phyloP scores from a whole-genome alignment of 495 filamentous ascomycete species.

The Letharia columbiana region DNA sequence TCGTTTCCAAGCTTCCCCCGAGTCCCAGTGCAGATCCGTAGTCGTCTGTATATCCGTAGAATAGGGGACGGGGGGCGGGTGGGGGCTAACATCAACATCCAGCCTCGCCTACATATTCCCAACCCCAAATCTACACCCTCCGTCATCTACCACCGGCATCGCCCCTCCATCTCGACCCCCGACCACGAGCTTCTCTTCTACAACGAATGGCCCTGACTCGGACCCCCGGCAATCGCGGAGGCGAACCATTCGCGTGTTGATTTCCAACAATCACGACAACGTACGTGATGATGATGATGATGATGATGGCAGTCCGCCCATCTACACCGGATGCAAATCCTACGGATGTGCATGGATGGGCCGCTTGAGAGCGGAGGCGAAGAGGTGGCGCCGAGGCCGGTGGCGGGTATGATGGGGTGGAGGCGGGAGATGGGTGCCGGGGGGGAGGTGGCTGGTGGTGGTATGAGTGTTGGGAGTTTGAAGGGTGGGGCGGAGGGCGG shows the following conservation, averaged over 20 bases:
- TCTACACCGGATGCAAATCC: neutral
- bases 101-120: conserved; percentile 30
- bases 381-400: neutral
- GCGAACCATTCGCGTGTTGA: neutral
- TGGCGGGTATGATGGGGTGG: neutral
- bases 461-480: conserved; percentile 11
- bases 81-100: neutral
- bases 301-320: no score
- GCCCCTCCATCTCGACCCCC: neutral
- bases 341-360: neutral
- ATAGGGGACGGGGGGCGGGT: no score
- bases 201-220: neutral
- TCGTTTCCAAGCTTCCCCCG: no score
- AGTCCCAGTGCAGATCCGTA: no score
- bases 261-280: no score
- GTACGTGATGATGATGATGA: no score
- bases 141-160: conserved; percentile 31
- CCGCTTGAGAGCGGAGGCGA: neutral
- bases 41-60: no score
- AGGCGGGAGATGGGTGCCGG: neutral
- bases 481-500: neutral
- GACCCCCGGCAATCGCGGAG: neutral
- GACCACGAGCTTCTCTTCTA: neutral
- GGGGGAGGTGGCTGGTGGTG: conserved; percentile 4
- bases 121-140: conserved; percentile 9